Evolutionary conservation across 768 basidiomycete species (phyloP).

Genomic region (Pholiota molesta): DNA sequence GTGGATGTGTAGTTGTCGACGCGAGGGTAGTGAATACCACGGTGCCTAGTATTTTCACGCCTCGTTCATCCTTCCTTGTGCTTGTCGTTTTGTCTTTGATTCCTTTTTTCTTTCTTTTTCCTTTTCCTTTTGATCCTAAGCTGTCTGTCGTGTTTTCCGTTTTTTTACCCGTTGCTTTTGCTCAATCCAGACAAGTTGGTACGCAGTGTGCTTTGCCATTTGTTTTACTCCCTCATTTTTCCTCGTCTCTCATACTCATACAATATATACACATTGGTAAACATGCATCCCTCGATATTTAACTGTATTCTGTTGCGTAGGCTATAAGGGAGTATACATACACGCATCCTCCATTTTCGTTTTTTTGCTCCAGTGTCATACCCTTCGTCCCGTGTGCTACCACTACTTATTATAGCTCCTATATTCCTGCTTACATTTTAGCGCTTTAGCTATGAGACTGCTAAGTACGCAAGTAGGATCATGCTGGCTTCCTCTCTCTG

Average conservation of each 20-base stretch:
- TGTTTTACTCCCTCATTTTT: background rate
- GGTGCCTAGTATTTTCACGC: background rate
- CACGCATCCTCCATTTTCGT: background rate
- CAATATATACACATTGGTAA: background rate
- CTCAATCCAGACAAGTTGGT: background rate
- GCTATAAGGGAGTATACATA: no score
- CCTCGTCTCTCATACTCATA: background rate
- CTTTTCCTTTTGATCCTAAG: background rate
- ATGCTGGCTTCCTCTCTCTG: no score
- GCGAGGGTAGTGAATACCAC: background rate
- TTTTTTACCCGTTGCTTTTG: background rate
- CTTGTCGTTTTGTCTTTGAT: background rate
- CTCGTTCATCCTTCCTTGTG: background rate
- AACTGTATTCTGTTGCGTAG: background rate
- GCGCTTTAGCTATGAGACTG: no score
- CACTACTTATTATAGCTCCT: background rate
- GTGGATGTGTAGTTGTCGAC: constrained; percentile 22
- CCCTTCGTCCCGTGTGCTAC: background rate
- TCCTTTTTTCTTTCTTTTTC: background rate
- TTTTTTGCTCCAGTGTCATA: background rate
- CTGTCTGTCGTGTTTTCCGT: background rate
- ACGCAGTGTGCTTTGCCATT: background rate
- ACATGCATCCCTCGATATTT: background rate
- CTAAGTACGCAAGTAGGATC: no score
- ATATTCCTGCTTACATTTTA: no score